Conservation (phyloP, 305 asterid genomes). For the Fraxinus dipetala region DNA sequence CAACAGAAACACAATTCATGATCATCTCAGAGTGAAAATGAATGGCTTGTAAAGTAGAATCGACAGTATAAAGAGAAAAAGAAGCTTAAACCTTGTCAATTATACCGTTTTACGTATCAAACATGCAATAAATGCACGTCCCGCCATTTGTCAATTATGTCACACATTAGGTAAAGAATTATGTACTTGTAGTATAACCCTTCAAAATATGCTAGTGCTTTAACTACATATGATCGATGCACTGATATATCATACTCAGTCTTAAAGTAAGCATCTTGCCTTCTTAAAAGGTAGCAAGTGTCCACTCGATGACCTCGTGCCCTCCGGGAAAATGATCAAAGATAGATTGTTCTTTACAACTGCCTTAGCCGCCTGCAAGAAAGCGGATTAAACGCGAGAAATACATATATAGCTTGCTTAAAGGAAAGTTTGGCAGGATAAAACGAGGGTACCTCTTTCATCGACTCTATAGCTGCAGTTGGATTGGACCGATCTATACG, state of each 20-base stretch:
- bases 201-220: background rate
- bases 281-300: slow-evolving; percentile 45
- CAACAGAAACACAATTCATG: background rate
- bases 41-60: background rate
- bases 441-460: slow-evolving; percentile 33
- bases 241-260: background rate
- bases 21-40: background rate
- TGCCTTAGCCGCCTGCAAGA: slow-evolving; percentile 36
- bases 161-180: too few species aligned
- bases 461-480: slow-evolving; percentile 40
- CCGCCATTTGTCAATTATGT: background rate
- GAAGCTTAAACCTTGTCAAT: background rate
- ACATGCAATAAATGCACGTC: background rate
- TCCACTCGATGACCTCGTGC: slow-evolving; percentile 45
- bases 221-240: background rate
- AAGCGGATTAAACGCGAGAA: background rate
- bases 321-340: slow-evolving; percentile 50
- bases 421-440: background rate
- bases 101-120: background rate
- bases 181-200: too few species aligned
- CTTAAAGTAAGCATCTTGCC: slow-evolving; percentile 20
- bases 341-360: slow-evolving; percentile 36
- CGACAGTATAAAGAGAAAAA: background rate
- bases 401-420: background rate
- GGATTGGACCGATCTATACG: slow-evolving; percentile 51